Conservation (phyloP, 305 asterid genomes). For the Andrographis paniculata region DNA sequence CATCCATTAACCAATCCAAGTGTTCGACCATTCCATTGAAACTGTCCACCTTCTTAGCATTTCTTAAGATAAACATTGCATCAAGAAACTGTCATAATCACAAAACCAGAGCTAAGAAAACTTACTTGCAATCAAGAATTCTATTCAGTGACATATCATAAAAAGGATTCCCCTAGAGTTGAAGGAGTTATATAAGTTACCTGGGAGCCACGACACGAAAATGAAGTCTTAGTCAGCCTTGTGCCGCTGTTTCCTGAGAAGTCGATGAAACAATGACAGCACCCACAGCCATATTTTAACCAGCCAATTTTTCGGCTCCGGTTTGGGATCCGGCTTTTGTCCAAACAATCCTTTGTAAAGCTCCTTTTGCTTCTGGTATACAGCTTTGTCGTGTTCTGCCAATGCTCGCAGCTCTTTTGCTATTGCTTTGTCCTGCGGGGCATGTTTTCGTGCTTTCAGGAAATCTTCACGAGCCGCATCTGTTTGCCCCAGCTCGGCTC, state of each 20-base stretch:
- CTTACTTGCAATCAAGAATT: no score
- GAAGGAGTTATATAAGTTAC: no score
- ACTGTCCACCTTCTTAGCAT: no score
- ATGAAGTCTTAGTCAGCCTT: constrained; percentile 45
- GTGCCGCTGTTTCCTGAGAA: constrained; percentile 42
- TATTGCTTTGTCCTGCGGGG: constrained; percentile 87
- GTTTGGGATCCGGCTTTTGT: constrained; percentile 59
- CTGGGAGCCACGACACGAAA: no score
- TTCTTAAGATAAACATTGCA: no score
- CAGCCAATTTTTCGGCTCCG: constrained; percentile 39
- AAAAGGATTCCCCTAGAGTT: no score
- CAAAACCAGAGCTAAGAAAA: no score
- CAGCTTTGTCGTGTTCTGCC: constrained; percentile 78
- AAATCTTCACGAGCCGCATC: constrained; percentile 95
- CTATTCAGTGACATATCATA: no score
- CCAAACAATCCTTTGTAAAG: constrained; percentile 87
- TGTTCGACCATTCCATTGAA: no score
- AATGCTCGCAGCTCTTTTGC: constrained; percentile 56
- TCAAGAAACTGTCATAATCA: no score
- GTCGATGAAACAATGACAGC: constrained; percentile 41
- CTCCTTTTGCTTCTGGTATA: constrained; percentile 87
- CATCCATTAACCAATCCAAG: no score
- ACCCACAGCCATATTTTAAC: constrained; percentile 65
- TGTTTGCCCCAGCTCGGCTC: constrained; percentile 92
- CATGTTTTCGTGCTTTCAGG: constrained; percentile 69